Evolutionary conservation across 495 filamentous ascomycete genomes (phyloP), one percentile per base, ranked within the genome.

Genomic region (Pyrenula aspistea): DNA sequence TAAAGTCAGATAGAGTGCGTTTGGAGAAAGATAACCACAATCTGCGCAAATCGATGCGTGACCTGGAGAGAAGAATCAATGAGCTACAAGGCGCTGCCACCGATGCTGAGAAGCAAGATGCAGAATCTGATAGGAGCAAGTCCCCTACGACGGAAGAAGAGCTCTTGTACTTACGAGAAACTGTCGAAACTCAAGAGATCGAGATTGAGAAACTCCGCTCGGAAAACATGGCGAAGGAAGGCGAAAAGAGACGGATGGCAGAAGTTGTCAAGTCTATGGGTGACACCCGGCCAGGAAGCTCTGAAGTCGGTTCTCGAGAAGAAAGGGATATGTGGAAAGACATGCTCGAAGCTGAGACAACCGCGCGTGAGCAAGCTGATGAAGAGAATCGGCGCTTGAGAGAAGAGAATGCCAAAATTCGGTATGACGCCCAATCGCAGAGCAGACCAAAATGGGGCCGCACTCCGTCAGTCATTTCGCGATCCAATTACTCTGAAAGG

Each of bases 311-410:
- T 2, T 80, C 86, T 25, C 83, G 90, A 63, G 93, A 96, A 68
- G 89, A 95, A 61, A 82, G 91, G 57, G 87, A 91, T 53, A 91
- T 96, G 71, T 94, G 87, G 85, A 93, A 92, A 65, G 92, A 98
- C 64, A 82, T 96, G 62, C 78, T 95, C n/a, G 89, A 96, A 62
- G 86, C 91, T 51, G 93, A 97, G 67, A 92, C 88, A 3, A 83
- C 88, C 1, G 81, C 91, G 55, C 82, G 93, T 47, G 93, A 96
- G 68, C 89, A 96, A 67, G 81, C 87, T 20, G 90, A 96, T 53
- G 87, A 92, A 24, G 91, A 96, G 55, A 91, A 91, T 57, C 83
- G 84, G 54, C 83, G 78, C 63, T 81, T 96, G 19, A 83, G 89
- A 12, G 92, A 96, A 51, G 93, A 97, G 64, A 72, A 93, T 1